A percentile compares a stretch with the other conserved stretches of the same genome.
Conservation (phyloP, 2,329 filamentous ascomycete species). For the Grosmannia serpens region DNA sequence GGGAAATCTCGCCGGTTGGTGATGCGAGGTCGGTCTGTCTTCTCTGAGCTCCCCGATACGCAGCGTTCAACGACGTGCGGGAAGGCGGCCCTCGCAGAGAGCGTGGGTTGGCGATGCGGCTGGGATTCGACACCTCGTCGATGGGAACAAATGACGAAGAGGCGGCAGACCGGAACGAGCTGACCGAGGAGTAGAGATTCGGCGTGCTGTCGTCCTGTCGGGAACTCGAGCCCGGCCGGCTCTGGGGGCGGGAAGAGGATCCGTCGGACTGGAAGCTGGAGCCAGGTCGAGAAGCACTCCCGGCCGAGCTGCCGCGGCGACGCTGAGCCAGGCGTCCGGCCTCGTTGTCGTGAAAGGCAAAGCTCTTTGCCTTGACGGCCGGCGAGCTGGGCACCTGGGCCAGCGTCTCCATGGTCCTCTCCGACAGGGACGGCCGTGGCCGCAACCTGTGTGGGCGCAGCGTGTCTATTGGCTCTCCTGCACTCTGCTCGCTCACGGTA, state of each 20-base stretch:
- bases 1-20: background rate
- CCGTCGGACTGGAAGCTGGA: conserved; percentile 48
- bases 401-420: conserved; percentile 78
- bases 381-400: conserved; percentile 70
- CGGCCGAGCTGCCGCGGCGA: conserved; percentile 24
- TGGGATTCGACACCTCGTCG: conserved; percentile 28
- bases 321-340: conserved; percentile 46
- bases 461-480: background rate
- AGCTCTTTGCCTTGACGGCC: conserved; percentile 50
- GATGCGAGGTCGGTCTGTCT: background rate
- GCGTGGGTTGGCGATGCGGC: conserved; percentile 13
- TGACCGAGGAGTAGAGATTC: conserved; percentile 32
- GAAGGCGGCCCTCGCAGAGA: conserved; percentile 24
- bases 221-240: conserved; percentile 43
- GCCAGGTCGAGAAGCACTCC: conserved; percentile 33
- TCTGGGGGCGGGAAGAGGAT: conserved; percentile 36
- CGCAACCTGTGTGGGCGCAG: conserved; percentile 7
- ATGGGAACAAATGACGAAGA: conserved; percentile 18
- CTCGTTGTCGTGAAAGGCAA: conserved; percentile 55
- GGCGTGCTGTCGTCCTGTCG: conserved; percentile 30
- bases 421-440: conserved; percentile 53
- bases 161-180: conserved; percentile 32
- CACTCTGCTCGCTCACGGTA: conserved; percentile 1
- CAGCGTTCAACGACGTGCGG: conserved; percentile 8
- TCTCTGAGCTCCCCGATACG: background rate